A percentile compares a stretch with the other conserved stretches of the same genome.
phyloP scores from a whole-genome alignment of 345 rosid genomes.

The Eutrema heterophyllum region DNA sequence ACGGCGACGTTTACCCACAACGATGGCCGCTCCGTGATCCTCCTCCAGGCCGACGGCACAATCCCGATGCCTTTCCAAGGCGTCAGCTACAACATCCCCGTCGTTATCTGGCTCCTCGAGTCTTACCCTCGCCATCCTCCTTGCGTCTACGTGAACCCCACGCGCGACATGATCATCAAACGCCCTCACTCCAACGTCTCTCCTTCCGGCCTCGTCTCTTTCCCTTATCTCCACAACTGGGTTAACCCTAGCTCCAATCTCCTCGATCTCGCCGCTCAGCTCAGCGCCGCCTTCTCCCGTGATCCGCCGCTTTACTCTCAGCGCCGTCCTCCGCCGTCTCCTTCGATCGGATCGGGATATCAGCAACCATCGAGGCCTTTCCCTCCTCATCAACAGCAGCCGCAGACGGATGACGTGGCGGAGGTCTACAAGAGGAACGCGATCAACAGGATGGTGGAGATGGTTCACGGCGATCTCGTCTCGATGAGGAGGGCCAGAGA shows the following conservation, averaged over 20 bases:
- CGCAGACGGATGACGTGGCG: constrained; percentile 56
- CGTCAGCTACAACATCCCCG: constrained; percentile 84
- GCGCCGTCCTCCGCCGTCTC: constrained; percentile 46
- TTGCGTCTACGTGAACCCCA: constrained; percentile 81
- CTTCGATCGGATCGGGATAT: constrained; percentile 29
- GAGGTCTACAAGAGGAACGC: constrained; percentile 75
- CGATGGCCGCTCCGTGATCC: constrained; percentile 88
- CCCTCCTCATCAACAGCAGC: constrained; percentile 37
- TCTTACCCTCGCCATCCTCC: constrained; percentile 85
- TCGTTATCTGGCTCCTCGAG: constrained; percentile 87
- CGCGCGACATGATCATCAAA: constrained; percentile 95
- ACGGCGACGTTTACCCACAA: constrained; percentile 90
- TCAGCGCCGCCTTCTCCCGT: constrained; percentile 51
- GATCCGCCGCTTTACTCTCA: constrained; percentile 91
- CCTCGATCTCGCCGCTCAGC: constrained; percentile 52
- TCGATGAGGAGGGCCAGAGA: constrained; percentile 62
- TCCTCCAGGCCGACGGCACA: constrained; percentile 91
- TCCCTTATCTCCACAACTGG: constrained; percentile 79
- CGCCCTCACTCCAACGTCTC: constrained; percentile 75
- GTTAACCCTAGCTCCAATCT: constrained; percentile 79
- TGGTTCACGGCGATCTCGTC: constrained; percentile 49
- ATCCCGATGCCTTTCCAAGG: constrained; percentile 77
- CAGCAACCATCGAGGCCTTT: constrained; percentile 26
- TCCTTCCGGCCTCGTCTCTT: constrained; percentile 84
- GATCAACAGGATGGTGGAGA: constrained; percentile 66